Percentiles rank a stretch among this genome's conserved stretches.
Evolutionary conservation across 441 rosid species (phyloP).

Genomic region (Monsonia emarginata): DNA sequence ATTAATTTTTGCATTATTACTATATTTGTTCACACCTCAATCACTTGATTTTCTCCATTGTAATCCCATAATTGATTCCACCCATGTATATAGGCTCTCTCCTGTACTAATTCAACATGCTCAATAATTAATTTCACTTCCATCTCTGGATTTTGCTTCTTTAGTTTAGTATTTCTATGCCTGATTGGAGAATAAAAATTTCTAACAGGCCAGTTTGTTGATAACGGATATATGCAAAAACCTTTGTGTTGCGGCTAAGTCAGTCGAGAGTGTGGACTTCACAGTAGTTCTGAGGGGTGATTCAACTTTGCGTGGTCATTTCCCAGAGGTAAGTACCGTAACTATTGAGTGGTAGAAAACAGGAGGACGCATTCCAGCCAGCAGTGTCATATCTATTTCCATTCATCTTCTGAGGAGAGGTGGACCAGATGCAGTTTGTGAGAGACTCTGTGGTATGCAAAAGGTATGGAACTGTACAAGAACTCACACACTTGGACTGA

Average conservation of each 20-base stretch:
- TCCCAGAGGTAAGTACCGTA: slow-evolving; percentile 65
- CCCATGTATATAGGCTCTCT: too few relatives aligned
- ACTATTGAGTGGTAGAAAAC: slow-evolving; percentile 55
- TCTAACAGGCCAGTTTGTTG: slow-evolving; percentile 62
- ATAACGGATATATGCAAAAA: slow-evolving; percentile 68
- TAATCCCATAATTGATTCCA: too few relatives aligned
- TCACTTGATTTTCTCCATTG: too few relatives aligned
- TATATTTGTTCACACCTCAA: too few relatives aligned
- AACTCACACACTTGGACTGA: not conserved
- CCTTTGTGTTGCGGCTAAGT: slow-evolving; percentile 55
- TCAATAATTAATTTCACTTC: too few relatives aligned
- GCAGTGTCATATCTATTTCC: slow-evolving; percentile 61
- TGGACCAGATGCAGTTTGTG: slow-evolving; percentile 86
- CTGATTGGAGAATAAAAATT: slow-evolving; percentile 19
- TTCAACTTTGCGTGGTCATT: slow-evolving; percentile 95
- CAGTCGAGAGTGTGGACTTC: slow-evolving; percentile 46
- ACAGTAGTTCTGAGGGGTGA: slow-evolving; percentile 93
- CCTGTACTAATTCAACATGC: too few relatives aligned
- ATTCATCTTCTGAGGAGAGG: slow-evolving; percentile 75
- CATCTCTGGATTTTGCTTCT: not conserved
- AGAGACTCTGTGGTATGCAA: slow-evolving; percentile 55
- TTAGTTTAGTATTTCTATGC: slow-evolving; percentile 12
- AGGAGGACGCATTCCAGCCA: slow-evolving; percentile 50
- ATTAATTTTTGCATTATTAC: too few relatives aligned
- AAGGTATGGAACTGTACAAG: slow-evolving; percentile 41